Conservation (phyloP, 495 filamentous ascomycete species). For the Aspergillus cavernicola region DNA sequence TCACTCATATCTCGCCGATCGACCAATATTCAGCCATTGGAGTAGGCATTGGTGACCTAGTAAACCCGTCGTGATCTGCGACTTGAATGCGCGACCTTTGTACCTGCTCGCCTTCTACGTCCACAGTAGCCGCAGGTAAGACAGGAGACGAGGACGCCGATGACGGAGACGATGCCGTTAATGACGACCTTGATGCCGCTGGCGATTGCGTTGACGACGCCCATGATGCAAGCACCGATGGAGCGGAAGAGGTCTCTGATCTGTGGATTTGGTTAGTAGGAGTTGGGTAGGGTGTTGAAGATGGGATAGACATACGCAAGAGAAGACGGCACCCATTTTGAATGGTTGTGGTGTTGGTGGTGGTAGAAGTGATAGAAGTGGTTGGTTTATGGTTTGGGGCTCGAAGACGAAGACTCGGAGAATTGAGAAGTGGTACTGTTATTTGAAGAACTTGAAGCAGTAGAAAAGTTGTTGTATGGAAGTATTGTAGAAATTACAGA, state of each 20-base stretch:
- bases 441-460: conserved; percentile 28
- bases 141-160: conserved; percentile 82
- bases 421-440: background rate
- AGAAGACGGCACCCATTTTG: conserved; percentile 93
- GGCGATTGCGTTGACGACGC: conserved; percentile 77
- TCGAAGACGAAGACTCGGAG: background rate
- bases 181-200: conserved; percentile 74
- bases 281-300: background rate
- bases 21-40: background rate
- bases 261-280: conserved; percentile 42
- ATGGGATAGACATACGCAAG: conserved; percentile 69
- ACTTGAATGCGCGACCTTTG: conserved; percentile 17
- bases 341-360: no score
- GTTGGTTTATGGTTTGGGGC: conserved; percentile 13
- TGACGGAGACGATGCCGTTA: conserved; percentile 70
- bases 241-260: conserved; percentile 73
- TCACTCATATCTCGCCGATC: background rate
- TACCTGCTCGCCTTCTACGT: conserved; percentile 28
- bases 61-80: conserved; percentile 11
- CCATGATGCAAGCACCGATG: conserved; percentile 81
- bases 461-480: conserved; percentile 31
- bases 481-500: conserved; percentile 22
- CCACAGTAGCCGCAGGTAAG: conserved; percentile 71
- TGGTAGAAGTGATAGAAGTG: conserved; percentile 1
- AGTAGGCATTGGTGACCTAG: background rate